phyloP scores from a whole-genome alignment of 306 rosid species.

The Vachellia collinsii region DNA sequence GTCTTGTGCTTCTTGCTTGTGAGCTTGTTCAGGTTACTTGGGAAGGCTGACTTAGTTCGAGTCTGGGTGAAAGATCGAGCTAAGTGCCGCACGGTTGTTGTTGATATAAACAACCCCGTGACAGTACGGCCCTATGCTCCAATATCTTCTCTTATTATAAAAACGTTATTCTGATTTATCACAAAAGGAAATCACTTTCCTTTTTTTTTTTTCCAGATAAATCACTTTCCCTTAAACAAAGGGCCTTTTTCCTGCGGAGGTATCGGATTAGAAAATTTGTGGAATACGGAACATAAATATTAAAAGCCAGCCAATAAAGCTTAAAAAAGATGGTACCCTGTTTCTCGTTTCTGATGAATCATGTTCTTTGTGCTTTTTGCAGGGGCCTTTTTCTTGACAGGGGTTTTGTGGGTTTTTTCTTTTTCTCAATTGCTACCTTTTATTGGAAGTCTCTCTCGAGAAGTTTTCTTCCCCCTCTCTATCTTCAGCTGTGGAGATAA shows the following conservation, averaged over 20 bases:
- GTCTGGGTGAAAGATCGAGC: no score
- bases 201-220: no score
- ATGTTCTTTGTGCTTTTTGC: slow-evolving; percentile 73
- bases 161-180: neutral
- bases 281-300: no score
- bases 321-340: slow-evolving; percentile 36
- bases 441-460: slow-evolving; percentile 36
- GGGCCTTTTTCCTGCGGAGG: neutral
- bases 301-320: neutral
- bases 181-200: neutral
- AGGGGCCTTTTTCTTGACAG: slow-evolving; percentile 42
- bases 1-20: no score
- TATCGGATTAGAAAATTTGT: neutral
- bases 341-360: slow-evolving; percentile 58
- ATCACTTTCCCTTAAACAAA: slow-evolving; percentile 3
- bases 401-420: slow-evolving; percentile 19
- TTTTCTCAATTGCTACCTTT: neutral
- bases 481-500: neutral
- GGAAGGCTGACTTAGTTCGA: no score
- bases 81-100: no score
- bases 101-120: no score
- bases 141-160: neutral
- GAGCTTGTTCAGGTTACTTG: no score
- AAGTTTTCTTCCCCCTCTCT: slow-evolving; percentile 22
- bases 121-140: slow-evolving; percentile 42